These are phyloP conservation scores for Epichloe scottii DNA, from an alignment of 2,329 filamentous ascomycete genomes.

Conservation along the genomic window DNA sequence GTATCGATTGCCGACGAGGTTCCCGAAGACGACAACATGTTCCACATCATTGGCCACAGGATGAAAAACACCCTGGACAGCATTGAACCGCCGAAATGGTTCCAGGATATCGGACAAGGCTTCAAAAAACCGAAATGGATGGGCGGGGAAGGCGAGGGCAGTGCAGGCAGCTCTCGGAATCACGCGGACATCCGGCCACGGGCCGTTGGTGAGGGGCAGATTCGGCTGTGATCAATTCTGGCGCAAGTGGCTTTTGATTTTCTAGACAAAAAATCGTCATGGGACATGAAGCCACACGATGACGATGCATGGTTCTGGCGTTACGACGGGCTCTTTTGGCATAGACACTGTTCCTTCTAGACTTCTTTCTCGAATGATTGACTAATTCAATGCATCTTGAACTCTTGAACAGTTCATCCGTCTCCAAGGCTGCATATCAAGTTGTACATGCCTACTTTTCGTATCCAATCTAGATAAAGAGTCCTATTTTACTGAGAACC, in stretches of 20 bases:
- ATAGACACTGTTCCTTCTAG: neutral
- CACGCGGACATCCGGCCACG: conserved; percentile 39
- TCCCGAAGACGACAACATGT: conserved; percentile 67
- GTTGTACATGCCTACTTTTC: too few species aligned
- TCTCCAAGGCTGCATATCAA: too few species aligned
- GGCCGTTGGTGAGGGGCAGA: conserved; percentile 36
- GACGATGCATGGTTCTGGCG: neutral
- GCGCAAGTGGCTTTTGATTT: neutral
- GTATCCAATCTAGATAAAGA: too few species aligned
- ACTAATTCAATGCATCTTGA: neutral
- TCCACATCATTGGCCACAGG: conserved; percentile 69
- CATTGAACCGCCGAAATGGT: conserved; percentile 69
- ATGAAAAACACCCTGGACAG: conserved; percentile 88
- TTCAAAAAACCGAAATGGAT: conserved; percentile 77
- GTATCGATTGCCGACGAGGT: conserved; percentile 27
- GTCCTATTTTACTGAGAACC: too few species aligned
- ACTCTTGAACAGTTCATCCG: neutral
- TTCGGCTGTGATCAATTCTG: conserved; percentile 8
- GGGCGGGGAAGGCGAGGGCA: conserved; percentile 41
- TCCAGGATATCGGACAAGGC: conserved; percentile 55
- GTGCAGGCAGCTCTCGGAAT: conserved; percentile 16
- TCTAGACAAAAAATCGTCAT: too few species aligned
- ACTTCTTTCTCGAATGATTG: neutral
- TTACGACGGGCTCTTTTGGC: neutral
- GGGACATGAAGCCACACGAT: too few species aligned